Conservation (phyloP, 805 yeast genomes). For the Wickerhamiella brachini region DNA sequence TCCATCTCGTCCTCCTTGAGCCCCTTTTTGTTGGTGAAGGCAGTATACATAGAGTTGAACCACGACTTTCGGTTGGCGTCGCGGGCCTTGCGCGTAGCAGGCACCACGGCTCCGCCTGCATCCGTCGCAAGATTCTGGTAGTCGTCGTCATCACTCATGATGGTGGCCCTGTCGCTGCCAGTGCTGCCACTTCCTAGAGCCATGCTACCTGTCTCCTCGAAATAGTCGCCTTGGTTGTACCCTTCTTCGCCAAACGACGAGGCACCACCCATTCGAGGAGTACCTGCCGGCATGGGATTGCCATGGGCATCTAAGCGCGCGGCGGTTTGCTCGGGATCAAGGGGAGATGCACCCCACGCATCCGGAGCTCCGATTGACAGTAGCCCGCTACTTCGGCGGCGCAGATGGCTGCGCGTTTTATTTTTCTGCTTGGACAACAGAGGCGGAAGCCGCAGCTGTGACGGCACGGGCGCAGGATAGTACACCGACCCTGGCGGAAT, state of each 20-base stretch:
- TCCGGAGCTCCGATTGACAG: slow-evolving; percentile 11
- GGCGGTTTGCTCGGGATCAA: slow-evolving; percentile 7
- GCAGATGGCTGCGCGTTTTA: not conserved
- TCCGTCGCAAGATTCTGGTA: slow-evolving; percentile 8
- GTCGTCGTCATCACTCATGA: slow-evolving; percentile 20
- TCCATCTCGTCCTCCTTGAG: slow-evolving; percentile 7
- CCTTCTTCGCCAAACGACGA: not conserved
- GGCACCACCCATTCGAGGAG: not conserved
- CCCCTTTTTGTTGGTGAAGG: slow-evolving; percentile 8
- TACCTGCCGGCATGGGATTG: not conserved
- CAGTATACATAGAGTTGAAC: not conserved
- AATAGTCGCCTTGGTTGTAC: not conserved
- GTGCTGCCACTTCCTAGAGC: slow-evolving; percentile 2
- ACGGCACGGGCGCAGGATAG: slow-evolving; percentile 28
- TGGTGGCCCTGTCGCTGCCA: slow-evolving; percentile 21
- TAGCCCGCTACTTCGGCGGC: not conserved
- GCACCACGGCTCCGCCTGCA: not conserved
- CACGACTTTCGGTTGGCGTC: not conserved
- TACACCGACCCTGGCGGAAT: not conserved
- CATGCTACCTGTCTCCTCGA: not conserved
- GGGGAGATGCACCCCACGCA: slow-evolving; percentile 16
- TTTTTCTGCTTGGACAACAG: slow-evolving; percentile 14
- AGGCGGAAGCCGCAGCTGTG: slow-evolving; percentile 24
- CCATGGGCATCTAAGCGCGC: not conserved
- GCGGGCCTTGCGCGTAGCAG: not conserved